Evolutionary conservation across 176 grass and related monocot species (phyloP).

Genomic region (Puya raimondii): DNA sequence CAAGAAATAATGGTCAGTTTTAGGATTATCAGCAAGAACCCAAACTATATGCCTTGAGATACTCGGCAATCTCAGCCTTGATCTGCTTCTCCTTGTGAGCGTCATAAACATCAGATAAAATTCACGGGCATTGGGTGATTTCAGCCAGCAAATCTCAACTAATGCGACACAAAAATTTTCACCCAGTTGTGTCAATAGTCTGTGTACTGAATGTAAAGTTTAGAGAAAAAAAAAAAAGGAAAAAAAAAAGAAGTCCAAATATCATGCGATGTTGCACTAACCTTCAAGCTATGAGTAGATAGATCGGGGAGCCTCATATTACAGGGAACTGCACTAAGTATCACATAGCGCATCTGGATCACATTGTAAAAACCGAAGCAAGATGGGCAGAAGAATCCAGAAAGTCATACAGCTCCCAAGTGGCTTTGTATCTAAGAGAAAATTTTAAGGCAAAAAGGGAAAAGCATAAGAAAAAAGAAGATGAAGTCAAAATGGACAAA

Average conservation of each 20-base stretch:
- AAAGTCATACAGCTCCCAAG: slow-evolving; percentile 82
- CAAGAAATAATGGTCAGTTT: too few species aligned
- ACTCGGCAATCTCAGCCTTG: slow-evolving; percentile 78
- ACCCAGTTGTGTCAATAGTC: not conserved
- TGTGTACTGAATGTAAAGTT: too few species aligned
- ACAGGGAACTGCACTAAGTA: slow-evolving; percentile 86
- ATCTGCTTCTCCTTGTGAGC: slow-evolving; percentile 79
- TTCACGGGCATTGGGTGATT: slow-evolving; percentile 61
- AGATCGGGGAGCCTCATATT: slow-evolving; percentile 97
- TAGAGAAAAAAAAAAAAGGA: too few species aligned
- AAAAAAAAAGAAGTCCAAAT: not conserved
- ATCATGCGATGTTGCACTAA: slow-evolving; percentile 19
- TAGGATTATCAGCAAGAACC: too few species aligned
- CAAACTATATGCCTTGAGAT: slow-evolving; percentile 60
- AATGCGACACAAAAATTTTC: slow-evolving; percentile 16
- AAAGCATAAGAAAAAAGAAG: slow-evolving; percentile 1
- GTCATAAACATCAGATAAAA: slow-evolving; percentile 83
- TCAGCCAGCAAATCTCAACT: slow-evolving; percentile 92
- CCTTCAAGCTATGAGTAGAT: slow-evolving; percentile 94
- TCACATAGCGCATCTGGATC: slow-evolving; percentile 98
- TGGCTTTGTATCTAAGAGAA: slow-evolving; percentile 68
- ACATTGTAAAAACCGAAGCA: slow-evolving; percentile 96
- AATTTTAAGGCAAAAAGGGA: slow-evolving; percentile 46
- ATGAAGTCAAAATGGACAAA: not conserved
- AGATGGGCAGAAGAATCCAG: slow-evolving; percentile 90